Conservation (phyloP, 345 rosid genomes). For the Rhodamnia rubescens region DNA sequence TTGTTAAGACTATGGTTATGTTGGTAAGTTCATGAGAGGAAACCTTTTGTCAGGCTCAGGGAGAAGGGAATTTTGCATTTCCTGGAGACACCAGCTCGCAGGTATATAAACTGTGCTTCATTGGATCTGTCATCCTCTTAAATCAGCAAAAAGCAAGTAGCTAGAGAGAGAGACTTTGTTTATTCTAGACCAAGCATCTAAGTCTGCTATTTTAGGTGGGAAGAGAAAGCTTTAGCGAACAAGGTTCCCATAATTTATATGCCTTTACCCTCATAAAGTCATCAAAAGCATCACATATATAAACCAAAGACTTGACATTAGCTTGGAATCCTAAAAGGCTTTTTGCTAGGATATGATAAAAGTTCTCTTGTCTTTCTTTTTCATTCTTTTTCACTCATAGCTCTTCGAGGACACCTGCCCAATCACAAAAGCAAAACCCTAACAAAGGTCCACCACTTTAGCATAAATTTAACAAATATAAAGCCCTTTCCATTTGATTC, state of each 20-base stretch:
- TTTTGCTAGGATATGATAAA: background rate
- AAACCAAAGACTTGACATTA: background rate
- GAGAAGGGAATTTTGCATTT: slow-evolving; percentile 61
- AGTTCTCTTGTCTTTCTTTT: background rate
- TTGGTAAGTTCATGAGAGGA: background rate
- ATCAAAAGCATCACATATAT: background rate
- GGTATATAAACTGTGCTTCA: background rate
- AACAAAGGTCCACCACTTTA: background rate
- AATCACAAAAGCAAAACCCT: background rate
- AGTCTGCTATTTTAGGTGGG: background rate
- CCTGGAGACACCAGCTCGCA: slow-evolving; percentile 58
- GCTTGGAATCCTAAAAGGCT: slow-evolving; percentile 9
- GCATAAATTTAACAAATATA: background rate
- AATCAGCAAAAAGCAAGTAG: background rate
- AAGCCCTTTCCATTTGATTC: background rate
- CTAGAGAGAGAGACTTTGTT: background rate
- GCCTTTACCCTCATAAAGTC: slow-evolving; percentile 4
- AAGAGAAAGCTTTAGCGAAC: background rate
- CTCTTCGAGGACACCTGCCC: background rate
- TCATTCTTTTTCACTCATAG: background rate
- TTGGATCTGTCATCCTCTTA: background rate
- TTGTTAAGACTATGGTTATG: background rate
- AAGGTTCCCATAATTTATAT: background rate
- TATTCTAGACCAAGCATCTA: background rate
- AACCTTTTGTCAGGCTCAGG: slow-evolving; percentile 45